Conservation (phyloP, 306 rosid species). For the Pterocarpus macrocarpus region DNA sequence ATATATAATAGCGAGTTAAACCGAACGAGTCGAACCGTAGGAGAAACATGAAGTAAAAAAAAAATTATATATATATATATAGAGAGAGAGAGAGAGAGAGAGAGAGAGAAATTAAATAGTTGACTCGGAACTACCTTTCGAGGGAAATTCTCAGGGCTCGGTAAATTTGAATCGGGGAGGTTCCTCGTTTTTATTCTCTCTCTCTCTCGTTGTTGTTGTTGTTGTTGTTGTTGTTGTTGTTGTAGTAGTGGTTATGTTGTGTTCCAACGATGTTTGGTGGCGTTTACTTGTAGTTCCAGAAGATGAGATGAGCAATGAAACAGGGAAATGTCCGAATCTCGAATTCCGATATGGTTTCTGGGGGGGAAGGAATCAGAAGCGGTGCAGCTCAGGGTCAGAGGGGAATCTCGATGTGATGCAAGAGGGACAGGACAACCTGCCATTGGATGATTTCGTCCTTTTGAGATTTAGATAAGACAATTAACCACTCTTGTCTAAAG, state of each 20-base stretch:
- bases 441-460: too few species aligned
- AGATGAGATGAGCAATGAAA: conserved; percentile 41
- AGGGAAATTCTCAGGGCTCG: conserved; percentile 18
- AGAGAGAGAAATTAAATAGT: not conserved
- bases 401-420: too few species aligned
- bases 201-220: not conserved
- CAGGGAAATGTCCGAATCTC: conserved; percentile 42
- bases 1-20: not conserved
- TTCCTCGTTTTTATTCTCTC: not conserved
- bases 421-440: too few species aligned
- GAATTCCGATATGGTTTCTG: not conserved
- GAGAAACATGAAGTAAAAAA: not conserved
- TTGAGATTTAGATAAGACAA: too few species aligned
- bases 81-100: too few species aligned
- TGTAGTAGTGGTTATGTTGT: not conserved
- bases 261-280: not conserved
- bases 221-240: not conserved
- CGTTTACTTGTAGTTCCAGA: not conserved
- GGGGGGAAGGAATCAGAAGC: conserved; percentile 16
- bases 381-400: not conserved
- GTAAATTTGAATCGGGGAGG: not conserved
- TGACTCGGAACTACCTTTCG: conserved; percentile 46
- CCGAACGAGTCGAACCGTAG: not conserved
- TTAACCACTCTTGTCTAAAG: too few species aligned
- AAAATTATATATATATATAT: not conserved